Conservation (phyloP, 805 yeast species). For the Lachancea kluyveri region DNA sequence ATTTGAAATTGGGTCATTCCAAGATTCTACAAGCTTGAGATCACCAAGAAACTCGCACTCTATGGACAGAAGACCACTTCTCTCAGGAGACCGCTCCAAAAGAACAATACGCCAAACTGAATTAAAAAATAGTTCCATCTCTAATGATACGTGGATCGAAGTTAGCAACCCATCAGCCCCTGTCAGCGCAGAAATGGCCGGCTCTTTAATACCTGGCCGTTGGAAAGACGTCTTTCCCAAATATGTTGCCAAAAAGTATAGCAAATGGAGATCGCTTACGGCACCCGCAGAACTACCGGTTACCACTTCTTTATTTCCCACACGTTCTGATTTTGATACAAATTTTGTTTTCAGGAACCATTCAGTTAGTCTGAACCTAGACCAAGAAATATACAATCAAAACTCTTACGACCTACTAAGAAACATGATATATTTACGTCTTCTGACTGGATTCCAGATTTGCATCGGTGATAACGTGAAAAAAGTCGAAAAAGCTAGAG, state of each 20-base stretch:
- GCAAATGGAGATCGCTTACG: conserved; percentile 89
- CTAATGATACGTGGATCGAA: conserved; percentile 44
- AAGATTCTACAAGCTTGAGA: conserved; percentile 1
- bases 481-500: conserved; percentile 44
- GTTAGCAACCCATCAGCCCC: conserved; percentile 75
- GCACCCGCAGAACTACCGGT: conserved; percentile 92
- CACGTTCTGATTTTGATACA: conserved; percentile 55
- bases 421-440: conserved; percentile 79
- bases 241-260: conserved; percentile 54
- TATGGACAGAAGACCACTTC: neutral
- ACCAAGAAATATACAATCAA: conserved; percentile 42
- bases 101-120: too few relatives aligned
- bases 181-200: conserved; percentile 45
- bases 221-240: conserved; percentile 91
- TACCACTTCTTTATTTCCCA: conserved; percentile 73
- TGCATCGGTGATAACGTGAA: conserved; percentile 67
- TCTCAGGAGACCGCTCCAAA: too few relatives aligned
- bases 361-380: conserved; percentile 59
- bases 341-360: conserved; percentile 81
- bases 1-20: conserved; percentile 1
- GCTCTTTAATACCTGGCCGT: conserved; percentile 62
- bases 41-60: conserved; percentile 2
- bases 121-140: neutral
- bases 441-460: conserved; percentile 85
- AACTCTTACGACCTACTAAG: conserved; percentile 60